These are phyloP conservation scores for Ceratocystis colombiana DNA, from an alignment of 2,329 filamentous ascomycete genomes.

Conservation along the genomic window DNA sequence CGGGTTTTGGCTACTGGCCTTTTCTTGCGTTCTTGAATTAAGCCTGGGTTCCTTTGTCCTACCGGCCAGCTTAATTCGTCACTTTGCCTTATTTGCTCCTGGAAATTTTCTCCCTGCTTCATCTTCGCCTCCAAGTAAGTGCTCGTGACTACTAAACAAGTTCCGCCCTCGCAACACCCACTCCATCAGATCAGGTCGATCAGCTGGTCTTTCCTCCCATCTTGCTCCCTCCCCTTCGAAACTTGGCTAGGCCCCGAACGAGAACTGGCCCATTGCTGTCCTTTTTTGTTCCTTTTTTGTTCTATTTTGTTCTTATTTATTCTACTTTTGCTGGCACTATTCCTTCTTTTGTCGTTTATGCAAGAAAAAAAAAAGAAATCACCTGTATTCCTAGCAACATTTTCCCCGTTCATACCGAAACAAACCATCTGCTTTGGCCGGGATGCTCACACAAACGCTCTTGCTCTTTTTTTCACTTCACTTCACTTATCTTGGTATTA, in stretches of 20 bases:
- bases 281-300: slow-evolving; percentile 10
- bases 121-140: neutral
- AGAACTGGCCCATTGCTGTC: neutral
- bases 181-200: neutral
- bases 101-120: neutral
- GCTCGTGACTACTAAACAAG: too few relatives aligned
- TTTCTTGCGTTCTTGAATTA: too few relatives aligned
- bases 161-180: too few relatives aligned
- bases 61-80: neutral
- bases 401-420: slow-evolving; percentile 3
- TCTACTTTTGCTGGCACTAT: neutral
- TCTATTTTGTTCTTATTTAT: neutral
- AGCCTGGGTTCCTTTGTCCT: neutral
- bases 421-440: neutral
- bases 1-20: neutral
- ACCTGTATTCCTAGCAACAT: neutral
- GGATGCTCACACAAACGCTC: neutral
- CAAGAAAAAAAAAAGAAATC: neutral
- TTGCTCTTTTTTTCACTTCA: neutral
- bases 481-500: neutral
- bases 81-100: neutral
- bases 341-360: neutral
- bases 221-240: neutral
- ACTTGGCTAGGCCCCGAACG: neutral
- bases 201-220: neutral